Percentiles rank a stretch among this genome's conserved stretches.
Conservation (phyloP, 2,329 filamentous ascomycete species). For the Penicillium sp. region DNA sequence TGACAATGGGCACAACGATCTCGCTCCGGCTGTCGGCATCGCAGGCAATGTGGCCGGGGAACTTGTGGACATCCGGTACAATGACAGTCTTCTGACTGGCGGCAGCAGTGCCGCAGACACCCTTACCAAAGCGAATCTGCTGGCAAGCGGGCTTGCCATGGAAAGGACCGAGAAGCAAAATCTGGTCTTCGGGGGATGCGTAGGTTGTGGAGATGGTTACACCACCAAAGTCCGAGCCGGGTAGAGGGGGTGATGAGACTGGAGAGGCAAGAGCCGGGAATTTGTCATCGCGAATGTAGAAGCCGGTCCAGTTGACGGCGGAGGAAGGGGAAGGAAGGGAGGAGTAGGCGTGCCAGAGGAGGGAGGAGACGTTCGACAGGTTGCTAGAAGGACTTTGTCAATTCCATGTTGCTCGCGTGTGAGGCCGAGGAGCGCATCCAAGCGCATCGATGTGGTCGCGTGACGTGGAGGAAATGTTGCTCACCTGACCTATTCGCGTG, state of each 20-base stretch:
- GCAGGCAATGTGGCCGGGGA: conserved; percentile 54
- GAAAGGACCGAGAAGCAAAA: conserved; percentile 51
- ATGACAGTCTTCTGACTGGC: conserved; percentile 42
- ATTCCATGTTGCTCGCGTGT: neutral
- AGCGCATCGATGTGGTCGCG: neutral
- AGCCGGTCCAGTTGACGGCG: conserved; percentile 53
- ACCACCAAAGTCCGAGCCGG: conserved; percentile 9
- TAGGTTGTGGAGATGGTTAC: conserved; percentile 29
- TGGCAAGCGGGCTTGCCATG: conserved; percentile 54
- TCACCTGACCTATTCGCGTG: conserved; percentile 35
- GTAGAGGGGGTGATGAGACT: conserved; percentile 25
- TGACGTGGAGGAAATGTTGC: neutral
- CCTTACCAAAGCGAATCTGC: conserved; percentile 48
- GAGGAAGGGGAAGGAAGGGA: conserved; percentile 46
- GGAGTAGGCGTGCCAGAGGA: conserved; percentile 52
- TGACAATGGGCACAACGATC: conserved; percentile 52
- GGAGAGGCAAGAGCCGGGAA: conserved; percentile 36
- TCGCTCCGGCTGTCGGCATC: conserved; percentile 53
- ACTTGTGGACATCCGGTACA: conserved; percentile 47
- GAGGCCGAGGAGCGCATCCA: neutral
- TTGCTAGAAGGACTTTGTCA: conserved; percentile 36
- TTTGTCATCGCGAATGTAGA: conserved; percentile 50
- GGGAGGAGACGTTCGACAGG: conserved; percentile 50
- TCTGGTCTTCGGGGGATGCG: conserved; percentile 24
- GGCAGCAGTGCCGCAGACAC: conserved; percentile 51